Percentiles rank a stretch among this genome's conserved stretches.
phyloP scores from a whole-genome alignment of 192 early-diverging fungal species.

The Backusella circina region DNA sequence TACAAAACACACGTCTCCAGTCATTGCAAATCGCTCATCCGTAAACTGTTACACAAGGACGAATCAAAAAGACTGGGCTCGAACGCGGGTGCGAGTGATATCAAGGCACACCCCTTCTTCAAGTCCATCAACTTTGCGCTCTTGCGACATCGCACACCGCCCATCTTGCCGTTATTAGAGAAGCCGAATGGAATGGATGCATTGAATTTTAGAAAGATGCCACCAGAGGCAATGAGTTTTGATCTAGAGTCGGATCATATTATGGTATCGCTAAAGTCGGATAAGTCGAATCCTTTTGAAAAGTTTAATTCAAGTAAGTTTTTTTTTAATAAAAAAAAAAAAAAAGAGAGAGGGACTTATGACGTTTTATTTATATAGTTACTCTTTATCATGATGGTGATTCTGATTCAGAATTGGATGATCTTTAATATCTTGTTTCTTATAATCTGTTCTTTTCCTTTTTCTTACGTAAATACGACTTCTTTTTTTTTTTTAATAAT shows the following conservation, averaged over 20 bases:
- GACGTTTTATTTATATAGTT: constrained; percentile 28
- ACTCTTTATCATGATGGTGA: constrained; percentile 60
- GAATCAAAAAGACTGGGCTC: constrained; percentile 86
- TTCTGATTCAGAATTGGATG: constrained; percentile 32
- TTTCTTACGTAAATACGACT: not conserved
- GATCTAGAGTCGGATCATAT: constrained; percentile 60
- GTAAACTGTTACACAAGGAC: constrained; percentile 85
- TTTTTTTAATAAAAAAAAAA: not conserved
- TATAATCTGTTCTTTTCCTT: not conserved
- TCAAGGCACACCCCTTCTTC: constrained; percentile 92
- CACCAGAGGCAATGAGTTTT: constrained; percentile 54
- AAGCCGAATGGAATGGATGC: constrained; percentile 57
- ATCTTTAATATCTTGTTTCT: not conserved
- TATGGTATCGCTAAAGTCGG: constrained; percentile 25
- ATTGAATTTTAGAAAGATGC: constrained; percentile 56
- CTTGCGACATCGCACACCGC: constrained; percentile 78
- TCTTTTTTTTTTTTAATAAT: too few species aligned
- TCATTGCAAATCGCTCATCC: constrained; percentile 71
- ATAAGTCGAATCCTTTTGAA: constrained; percentile 53
- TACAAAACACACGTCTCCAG: constrained; percentile 22
- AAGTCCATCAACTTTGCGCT: constrained; percentile 91
- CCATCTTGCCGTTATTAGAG: constrained; percentile 68
- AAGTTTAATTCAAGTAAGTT: constrained; percentile 53
- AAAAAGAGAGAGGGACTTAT: too few species aligned
- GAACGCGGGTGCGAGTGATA: constrained; percentile 87